Base-by-base conservation (phyloP, 164 flowering plant genomes). In the Echeveria elegans region DNA sequence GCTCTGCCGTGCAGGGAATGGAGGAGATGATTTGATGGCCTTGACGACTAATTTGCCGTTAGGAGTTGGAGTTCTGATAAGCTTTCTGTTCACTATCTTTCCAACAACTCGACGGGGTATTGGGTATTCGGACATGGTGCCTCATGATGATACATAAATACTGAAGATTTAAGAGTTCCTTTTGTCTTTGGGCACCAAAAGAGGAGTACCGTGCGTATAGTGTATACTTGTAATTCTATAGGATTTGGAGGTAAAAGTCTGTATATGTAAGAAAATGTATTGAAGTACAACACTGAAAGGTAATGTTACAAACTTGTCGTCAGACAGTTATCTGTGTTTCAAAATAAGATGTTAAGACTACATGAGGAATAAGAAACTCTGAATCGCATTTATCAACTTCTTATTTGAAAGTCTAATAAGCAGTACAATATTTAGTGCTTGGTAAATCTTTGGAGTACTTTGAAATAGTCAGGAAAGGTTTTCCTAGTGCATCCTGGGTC, bases 401-500 rank as follows among this genome's bases (percentile, higher is more conserved):
- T 19, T n/a, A 19, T 48, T 48, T 48, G 53, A n/a, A 4, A n/a
- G 0, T 7, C 3, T 43, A 63, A 21, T 47, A 12, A 8, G 21
- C n/a, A n/a, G n/a, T n/a, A n/a, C n/a, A n/a, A 0, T 15, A 21
- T 58, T 89, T 74, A 90, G 63, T 85, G 81, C 82, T 81, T 87
- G 6, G 96, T 77, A 32, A 79, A 85, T 65, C 76, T 77, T 53
- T 80, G 69, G 6, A 95, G 96, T 60, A 89, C 97, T 63, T 95
- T 91, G 62, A 92, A 95, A 83, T 95, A 95, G 73, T 92, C 88
- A 0, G 99, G 99, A 82, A 95, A 95, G 47, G 99, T 95, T 76
- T 95, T 95, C 16, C 92, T 75, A 64, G 98, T 92, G 82, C 99
- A 95, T 26, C 89, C 85, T 2, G 99, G 99, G 75, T 92, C 99